A percentile compares a stretch with the other conserved stretches of the same genome.
Evolutionary conservation across 176 grass and related monocot species (phyloP).

Genomic region (Elymus sibiricus): DNA sequence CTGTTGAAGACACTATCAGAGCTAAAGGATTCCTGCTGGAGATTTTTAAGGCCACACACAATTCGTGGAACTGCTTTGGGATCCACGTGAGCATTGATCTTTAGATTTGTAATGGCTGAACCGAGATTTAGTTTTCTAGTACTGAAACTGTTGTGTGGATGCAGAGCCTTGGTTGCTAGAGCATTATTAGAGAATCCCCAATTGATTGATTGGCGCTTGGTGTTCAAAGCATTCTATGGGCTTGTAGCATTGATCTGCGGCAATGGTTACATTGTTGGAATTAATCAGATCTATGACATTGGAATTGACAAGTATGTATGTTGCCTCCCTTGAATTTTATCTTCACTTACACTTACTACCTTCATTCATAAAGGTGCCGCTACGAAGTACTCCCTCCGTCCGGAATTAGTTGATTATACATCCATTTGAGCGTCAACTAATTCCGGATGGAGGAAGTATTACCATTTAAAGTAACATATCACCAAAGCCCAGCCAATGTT

Average conservation of each 20-base stretch:
- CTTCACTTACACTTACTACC: neutral
- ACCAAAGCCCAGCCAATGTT: neutral
- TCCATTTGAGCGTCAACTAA: too few species aligned
- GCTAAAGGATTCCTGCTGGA: constrained; percentile 83
- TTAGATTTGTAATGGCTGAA: neutral
- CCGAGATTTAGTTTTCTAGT: neutral
- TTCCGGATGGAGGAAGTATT: neutral
- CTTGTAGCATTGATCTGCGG: constrained; percentile 70
- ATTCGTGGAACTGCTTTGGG: constrained; percentile 95
- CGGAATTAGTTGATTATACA: too few species aligned
- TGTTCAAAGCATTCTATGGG: constrained; percentile 81
- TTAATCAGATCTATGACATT: constrained; percentile 98
- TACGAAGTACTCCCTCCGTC: neutral
- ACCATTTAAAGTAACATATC: neutral
- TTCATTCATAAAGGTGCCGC: neutral
- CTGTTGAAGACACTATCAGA: constrained; percentile 53
- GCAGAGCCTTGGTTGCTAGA: constrained; percentile 91
- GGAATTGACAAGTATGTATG: constrained; percentile 91
- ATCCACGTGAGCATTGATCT: constrained; percentile 52
- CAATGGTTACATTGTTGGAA: constrained; percentile 96
- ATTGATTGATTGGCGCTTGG: constrained; percentile 81
- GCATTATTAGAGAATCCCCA: constrained; percentile 84
- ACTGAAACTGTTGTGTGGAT: constrained; percentile 16
- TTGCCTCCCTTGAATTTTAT: neutral
- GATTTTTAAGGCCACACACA: constrained; percentile 94